Percentiles rank a stretch among this genome's conserved stretches.
Evolutionary conservation across 495 filamentous ascomycete genomes (phyloP).

Genomic region (Aspergillus steynii): DNA sequence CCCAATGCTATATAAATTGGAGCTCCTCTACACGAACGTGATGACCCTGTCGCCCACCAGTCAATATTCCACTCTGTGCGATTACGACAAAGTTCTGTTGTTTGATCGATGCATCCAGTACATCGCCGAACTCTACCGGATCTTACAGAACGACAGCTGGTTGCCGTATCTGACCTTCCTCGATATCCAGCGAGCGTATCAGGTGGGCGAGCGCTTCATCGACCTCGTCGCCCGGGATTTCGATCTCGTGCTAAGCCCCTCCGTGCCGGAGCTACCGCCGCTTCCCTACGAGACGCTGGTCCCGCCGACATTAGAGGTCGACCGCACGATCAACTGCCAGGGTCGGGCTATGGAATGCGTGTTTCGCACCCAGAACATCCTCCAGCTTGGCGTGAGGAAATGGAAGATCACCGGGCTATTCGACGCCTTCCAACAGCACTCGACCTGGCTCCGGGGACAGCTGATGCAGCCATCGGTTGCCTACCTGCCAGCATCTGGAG

Average conservation of each 20-base stretch:
- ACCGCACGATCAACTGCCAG: slow-evolving; percentile 39
- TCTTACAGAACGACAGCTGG: slow-evolving; percentile 32
- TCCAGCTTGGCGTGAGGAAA: slow-evolving; percentile 34
- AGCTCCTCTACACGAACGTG: slow-evolving; percentile 80
- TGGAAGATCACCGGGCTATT: slow-evolving; percentile 35
- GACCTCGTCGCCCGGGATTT: slow-evolving; percentile 33
- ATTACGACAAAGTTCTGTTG: slow-evolving; percentile 71
- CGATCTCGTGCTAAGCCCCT: slow-evolving; percentile 36
- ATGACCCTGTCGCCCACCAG: slow-evolving; percentile 78
- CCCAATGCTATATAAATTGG: slow-evolving; percentile 72
- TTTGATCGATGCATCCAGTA: slow-evolving; percentile 83
- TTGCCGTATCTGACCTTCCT: slow-evolving; percentile 38
- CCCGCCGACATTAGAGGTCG: slow-evolving; percentile 36
- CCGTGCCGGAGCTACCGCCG: slow-evolving; percentile 32
- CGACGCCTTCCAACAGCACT: slow-evolving; percentile 32
- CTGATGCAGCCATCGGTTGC: slow-evolving; percentile 14
- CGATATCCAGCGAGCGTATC: slow-evolving; percentile 43
- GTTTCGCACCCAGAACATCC: slow-evolving; percentile 31
- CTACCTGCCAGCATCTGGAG: slow-evolving; percentile 17
- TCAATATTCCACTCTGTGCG: slow-evolving; percentile 59
- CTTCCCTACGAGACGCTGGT: slow-evolving; percentile 37
- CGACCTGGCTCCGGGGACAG: slow-evolving; percentile 13
- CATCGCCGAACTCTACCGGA: slow-evolving; percentile 42
- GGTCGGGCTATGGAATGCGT: slow-evolving; percentile 39
- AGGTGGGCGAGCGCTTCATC: slow-evolving; percentile 36